Base-by-base conservation (phyloP, 1,139 yeast genomes). In the Ogataea hybrid region DNA sequence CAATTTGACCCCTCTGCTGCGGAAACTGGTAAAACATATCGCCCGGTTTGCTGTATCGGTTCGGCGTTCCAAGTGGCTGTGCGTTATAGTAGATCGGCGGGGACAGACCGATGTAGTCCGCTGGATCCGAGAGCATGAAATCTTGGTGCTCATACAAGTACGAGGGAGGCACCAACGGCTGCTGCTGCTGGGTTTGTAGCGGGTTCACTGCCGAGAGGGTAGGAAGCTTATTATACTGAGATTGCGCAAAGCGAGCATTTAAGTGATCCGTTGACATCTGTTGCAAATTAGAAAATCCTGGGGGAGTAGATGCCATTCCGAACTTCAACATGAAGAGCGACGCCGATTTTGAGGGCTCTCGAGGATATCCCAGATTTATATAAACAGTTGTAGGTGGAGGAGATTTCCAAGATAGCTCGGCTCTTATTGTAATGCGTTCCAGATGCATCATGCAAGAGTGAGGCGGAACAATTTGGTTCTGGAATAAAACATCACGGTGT, bases 231-330 rank as follows among this genome's bases (percentile, higher is more conserved):
- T 31, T n/a, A 12, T 31, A 34, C 30, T 21, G 30, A 3, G 17
- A n/a, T 11, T 15, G 15, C 10, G 15, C 5, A 11, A 14, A 22
- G 23, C 28, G 18, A 9, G 16, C 15, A 16, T 25, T 5, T 11
- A 18, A 3, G 6, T 29, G 35, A 7, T 28, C 33, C 12, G 41
- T 9, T 7, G 41, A 5, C 28, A 16, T 14, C 12, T 32, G 32
- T 21, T 12, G 36, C 4, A 21, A 2, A n/a, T 23, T 25, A 14
- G 16, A 8, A 12, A 16, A 32, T n/a, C 28, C 21, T 11, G 32
- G 32, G 17, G 33, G 32, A 10, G 37, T 25, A 5, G 35, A 18
- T 11, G 36, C 23, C 41, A 37, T 37, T 6, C 27, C 32, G 27
- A 20, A 21, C 25, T 25, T 32, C 41, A 31, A 20, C 36, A 31